Evolutionary conservation across 179 eudicot genomes (phyloP).

Genomic region (Gypsophila paniculata): DNA sequence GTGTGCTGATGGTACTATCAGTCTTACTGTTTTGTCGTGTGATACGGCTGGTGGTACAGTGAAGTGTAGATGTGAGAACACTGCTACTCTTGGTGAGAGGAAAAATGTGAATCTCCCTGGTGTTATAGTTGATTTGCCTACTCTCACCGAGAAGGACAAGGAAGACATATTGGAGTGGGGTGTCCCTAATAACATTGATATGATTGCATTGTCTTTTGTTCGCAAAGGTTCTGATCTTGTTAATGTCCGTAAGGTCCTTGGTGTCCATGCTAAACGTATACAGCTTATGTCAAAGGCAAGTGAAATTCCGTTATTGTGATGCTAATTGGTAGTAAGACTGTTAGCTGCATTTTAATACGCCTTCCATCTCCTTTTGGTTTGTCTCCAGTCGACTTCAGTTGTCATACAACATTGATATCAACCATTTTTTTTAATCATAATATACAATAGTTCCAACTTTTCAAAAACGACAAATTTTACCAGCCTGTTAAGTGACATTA

Average conservation of each 20-base stretch:
- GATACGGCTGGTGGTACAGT: slow-evolving; percentile 32
- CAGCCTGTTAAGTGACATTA: too few species aligned
- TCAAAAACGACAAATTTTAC: neutral
- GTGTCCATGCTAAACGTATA: slow-evolving; percentile 32
- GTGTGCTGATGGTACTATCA: slow-evolving; percentile 43
- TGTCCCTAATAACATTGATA: slow-evolving; percentile 41
- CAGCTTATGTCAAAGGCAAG: slow-evolving; percentile 39
- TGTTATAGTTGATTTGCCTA: slow-evolving; percentile 42
- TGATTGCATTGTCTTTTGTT: slow-evolving; percentile 43
- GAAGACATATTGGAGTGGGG: slow-evolving; percentile 45
- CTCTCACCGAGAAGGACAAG: slow-evolving; percentile 39
- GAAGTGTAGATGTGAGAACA: slow-evolving; percentile 39
- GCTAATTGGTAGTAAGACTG: neutral
- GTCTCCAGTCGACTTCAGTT: neutral
- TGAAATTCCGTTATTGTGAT: neutral
- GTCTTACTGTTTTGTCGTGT: slow-evolving; percentile 40
- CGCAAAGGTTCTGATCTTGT: slow-evolving; percentile 47
- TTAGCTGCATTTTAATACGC: neutral
- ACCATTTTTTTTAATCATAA: neutral
- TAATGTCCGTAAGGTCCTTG: slow-evolving; percentile 33
- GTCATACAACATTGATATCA: neutral
- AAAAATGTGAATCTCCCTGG: slow-evolving; percentile 46
- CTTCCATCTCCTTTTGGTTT: neutral
- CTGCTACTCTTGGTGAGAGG: slow-evolving; percentile 36
- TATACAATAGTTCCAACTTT: neutral